phyloP scores from a whole-genome alignment of 305 asterid species.

The Caryopteris hybrid region DNA sequence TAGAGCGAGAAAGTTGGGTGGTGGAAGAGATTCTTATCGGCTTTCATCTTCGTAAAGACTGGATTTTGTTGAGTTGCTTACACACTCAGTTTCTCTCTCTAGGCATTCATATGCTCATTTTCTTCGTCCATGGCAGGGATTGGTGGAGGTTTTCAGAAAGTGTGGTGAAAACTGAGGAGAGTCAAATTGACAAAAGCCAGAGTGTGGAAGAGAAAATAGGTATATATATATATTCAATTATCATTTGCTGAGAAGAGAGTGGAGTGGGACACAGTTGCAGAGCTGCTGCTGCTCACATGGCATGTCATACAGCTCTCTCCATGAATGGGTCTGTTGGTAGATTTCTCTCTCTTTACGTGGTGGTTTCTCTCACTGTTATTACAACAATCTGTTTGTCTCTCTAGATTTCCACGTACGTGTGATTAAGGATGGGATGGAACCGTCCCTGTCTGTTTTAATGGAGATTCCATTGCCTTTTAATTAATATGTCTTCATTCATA shows the following conservation, averaged over 20 bases:
- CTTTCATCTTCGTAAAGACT: slow-evolving; percentile 27
- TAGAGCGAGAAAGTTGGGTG: background rate
- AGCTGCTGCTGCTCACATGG: slow-evolving; percentile 40
- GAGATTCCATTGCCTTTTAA: slow-evolving; percentile 41
- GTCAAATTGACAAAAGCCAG: slow-evolving; percentile 31
- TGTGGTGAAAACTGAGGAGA: slow-evolving; percentile 25
- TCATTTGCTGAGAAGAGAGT: slow-evolving; percentile 15
- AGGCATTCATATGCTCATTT: slow-evolving; percentile 27
- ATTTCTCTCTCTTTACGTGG: slow-evolving; percentile 5
- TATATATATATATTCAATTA: slow-evolving; percentile 32
- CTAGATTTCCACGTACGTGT: slow-evolving; percentile 52
- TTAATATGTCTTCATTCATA: slow-evolving; percentile 28
- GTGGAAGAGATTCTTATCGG: slow-evolving; percentile 18
- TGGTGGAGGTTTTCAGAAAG: background rate
- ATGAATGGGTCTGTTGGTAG: background rate
- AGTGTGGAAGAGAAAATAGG: background rate
- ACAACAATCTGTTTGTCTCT: slow-evolving; percentile 36
- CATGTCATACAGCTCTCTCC: slow-evolving; percentile 38
- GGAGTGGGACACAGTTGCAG: slow-evolving; percentile 27
- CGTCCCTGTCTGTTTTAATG: slow-evolving; percentile 30
- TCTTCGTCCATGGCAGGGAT: slow-evolving; percentile 37
- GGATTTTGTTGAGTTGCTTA: background rate
- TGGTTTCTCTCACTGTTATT: slow-evolving; percentile 9
- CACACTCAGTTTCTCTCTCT: slow-evolving; percentile 3
- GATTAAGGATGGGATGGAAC: slow-evolving; percentile 44